Percentiles rank a stretch among this genome's conserved stretches.
Evolutionary conservation across 139 green algal genomes (phyloP).

Genomic region (Closterium sp.): DNA sequence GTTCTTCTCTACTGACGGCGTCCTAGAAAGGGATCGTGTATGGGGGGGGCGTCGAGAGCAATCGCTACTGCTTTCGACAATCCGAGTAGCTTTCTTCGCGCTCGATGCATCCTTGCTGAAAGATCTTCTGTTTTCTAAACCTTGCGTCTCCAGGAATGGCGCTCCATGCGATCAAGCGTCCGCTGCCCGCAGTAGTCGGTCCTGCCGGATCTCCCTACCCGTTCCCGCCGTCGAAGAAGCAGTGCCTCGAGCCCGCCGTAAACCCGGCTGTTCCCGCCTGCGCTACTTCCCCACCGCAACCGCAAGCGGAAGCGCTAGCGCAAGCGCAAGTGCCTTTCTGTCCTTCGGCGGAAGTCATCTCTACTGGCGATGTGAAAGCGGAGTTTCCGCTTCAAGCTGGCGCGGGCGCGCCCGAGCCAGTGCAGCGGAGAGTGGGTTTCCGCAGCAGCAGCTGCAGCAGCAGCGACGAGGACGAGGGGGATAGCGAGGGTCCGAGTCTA

Average conservation of each 20-base stretch:
- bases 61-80: too few species aligned
- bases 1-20: too few species aligned
- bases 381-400: background rate
- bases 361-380: background rate
- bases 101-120: too few species aligned
- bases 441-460: background rate
- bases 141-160: background rate
- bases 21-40: too few species aligned
- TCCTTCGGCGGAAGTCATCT: background rate
- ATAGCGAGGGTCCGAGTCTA: background rate
- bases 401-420: background rate
- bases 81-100: too few species aligned
- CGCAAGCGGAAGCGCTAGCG: background rate
- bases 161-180: background rate
- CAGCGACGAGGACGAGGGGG: background rate
- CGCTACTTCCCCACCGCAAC: background rate
- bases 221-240: background rate
- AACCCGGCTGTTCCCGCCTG: background rate
- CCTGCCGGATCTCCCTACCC: background rate
- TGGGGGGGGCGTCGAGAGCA: too few species aligned
- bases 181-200: background rate
- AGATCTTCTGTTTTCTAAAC: background rate
- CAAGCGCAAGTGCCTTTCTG: background rate
- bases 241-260: background rate
- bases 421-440: background rate